These are phyloP conservation scores for Yarrowia yakushimensis DNA, from an alignment of 805 yeast genomes.

Conservation along the genomic window DNA sequence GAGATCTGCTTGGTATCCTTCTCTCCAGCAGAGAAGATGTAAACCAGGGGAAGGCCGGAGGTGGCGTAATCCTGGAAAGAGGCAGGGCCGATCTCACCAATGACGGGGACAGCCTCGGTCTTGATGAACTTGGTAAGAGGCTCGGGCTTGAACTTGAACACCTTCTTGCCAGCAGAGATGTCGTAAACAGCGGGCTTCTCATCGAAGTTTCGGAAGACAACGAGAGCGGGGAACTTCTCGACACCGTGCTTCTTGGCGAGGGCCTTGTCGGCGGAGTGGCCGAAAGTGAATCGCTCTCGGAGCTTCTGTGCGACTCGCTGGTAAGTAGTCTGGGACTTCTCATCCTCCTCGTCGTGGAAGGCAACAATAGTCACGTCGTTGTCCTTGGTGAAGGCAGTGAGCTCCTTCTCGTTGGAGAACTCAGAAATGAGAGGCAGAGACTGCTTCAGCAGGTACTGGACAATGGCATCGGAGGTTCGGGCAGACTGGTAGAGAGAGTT, in stretches of 20 bases:
- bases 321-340: conserved; percentile 55
- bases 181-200: conserved; percentile 36
- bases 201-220: conserved; percentile 42
- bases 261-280: conserved; percentile 44
- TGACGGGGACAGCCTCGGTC: conserved; percentile 69
- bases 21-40: conserved; percentile 72
- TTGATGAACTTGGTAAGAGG: conserved; percentile 49
- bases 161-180: conserved; percentile 30
- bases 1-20: conserved; percentile 61
- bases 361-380: conserved; percentile 45
- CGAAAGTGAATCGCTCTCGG: conserved; percentile 64
- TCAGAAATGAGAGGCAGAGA: conserved; percentile 70
- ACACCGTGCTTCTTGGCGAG: conserved; percentile 43
- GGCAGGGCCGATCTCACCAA: conserved; percentile 81
- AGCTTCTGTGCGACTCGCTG: conserved; percentile 56
- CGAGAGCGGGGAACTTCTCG: conserved; percentile 46
- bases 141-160: conserved; percentile 37
- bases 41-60: conserved; percentile 74
- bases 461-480: conserved; percentile 76
- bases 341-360: conserved; percentile 52
- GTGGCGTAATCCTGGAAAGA: conserved; percentile 73
- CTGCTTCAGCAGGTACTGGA: conserved; percentile 74
- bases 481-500: conserved; percentile 73
- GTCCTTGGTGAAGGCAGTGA: conserved; percentile 49
- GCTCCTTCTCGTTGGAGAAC: conserved; percentile 46